A percentile compares a stretch with the other conserved stretches of the same genome.
Conservation (phyloP, 2,329 filamentous ascomycete genomes). For the Fusarium devonianum region DNA sequence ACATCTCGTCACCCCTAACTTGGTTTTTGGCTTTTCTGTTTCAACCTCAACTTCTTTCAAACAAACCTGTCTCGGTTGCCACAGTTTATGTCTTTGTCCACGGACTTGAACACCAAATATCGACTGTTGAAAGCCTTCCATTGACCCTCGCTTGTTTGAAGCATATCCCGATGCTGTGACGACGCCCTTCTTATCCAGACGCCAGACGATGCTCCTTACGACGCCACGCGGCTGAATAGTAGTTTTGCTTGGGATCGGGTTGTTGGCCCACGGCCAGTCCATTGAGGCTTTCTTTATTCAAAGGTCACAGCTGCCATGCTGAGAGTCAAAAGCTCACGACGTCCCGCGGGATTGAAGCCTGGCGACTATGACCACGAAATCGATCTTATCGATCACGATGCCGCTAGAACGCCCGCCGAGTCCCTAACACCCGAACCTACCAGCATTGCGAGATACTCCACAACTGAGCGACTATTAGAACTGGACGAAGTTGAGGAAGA, state of each 20-base stretch:
- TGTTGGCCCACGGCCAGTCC: slow-evolving; percentile 16
- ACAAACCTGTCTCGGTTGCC: background rate
- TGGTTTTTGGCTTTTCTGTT: slow-evolving; percentile 9
- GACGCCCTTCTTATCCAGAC: slow-evolving; percentile 10
- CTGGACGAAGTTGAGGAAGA: slow-evolving; percentile 28
- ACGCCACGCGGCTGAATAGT: slow-evolving; percentile 13
- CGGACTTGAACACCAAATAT: background rate
- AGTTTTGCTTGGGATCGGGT: slow-evolving; percentile 19
- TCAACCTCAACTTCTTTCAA: slow-evolving; percentile 9
- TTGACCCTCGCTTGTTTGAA: slow-evolving; percentile 4
- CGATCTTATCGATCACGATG: slow-evolving; percentile 66
- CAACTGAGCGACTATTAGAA: slow-evolving; percentile 36
- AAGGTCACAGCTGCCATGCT: slow-evolving; percentile 39
- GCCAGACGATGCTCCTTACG: slow-evolving; percentile 24
- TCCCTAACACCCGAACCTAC: slow-evolving; percentile 30
- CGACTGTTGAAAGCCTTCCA: background rate
- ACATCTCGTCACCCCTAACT: slow-evolving; percentile 16
- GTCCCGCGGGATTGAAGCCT: slow-evolving; percentile 62
- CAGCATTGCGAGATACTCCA: slow-evolving; percentile 31
- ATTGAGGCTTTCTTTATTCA: slow-evolving; percentile 31
- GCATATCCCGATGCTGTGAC: slow-evolving; percentile 2
- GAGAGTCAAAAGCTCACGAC: slow-evolving; percentile 59
- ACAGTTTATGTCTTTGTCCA: background rate
- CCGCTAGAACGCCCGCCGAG: slow-evolving; percentile 35
- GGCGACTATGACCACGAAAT: slow-evolving; percentile 76